Percentiles rank a stretch among this genome's conserved stretches.
Conservation (phyloP, 345 rosid genomes). For the Bretschneidera sinensis region DNA sequence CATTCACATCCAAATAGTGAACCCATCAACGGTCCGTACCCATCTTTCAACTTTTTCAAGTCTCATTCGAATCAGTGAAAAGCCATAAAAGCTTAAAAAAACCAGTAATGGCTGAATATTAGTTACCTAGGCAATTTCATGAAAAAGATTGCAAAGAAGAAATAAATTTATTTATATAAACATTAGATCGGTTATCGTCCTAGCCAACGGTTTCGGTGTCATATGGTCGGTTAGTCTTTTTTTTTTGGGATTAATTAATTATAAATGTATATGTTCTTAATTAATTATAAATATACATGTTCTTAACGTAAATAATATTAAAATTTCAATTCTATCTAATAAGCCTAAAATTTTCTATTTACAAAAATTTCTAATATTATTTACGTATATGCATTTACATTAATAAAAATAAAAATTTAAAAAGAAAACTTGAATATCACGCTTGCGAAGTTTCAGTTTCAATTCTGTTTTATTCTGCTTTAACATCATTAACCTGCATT, state of each 20-base stretch:
- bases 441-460: slow-evolving; percentile 50
- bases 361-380: slow-evolving; percentile 1
- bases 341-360: too few species aligned
- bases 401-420: slow-evolving; percentile 19
- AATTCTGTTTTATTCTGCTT: slow-evolving; percentile 12
- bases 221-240: slow-evolving; percentile 23
- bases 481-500: too few species aligned
- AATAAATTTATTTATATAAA: background rate
- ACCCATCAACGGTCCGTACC: too few species aligned
- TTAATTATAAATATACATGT: too few species aligned
- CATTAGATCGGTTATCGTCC: slow-evolving; percentile 21
- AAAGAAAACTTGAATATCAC: slow-evolving; percentile 43
- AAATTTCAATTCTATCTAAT: too few species aligned
- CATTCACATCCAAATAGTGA: too few species aligned
- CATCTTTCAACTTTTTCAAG: slow-evolving; percentile 2
- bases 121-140: slow-evolving; percentile 31
- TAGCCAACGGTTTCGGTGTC: slow-evolving; percentile 34
- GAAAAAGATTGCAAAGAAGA: slow-evolving; percentile 1
- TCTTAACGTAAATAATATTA: too few species aligned
- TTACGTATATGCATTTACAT: too few species aligned
- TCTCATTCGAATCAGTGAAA: slow-evolving; percentile 4
- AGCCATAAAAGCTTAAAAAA: slow-evolving; percentile 1
- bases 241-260: too few species aligned
- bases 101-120: slow-evolving; percentile 20
- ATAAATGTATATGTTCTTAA: too few species aligned